Conservation (phyloP, 176 grass and related monocot genomes). For the Phragmites australis region DNA sequence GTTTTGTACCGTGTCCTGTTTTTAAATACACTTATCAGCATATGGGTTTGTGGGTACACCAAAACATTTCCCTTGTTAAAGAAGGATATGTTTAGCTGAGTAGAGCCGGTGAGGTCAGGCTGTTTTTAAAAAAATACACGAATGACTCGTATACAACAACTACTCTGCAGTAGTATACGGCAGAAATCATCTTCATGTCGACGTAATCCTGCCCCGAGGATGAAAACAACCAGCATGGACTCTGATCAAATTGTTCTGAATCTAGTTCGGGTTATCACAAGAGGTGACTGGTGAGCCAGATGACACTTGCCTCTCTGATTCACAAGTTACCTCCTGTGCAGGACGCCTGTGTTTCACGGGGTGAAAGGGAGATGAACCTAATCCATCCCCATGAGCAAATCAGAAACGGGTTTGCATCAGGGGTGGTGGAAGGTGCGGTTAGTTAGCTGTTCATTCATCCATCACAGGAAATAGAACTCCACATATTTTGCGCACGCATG, state of each 20-base stretch:
- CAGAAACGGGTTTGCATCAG: slow-evolving; percentile 29
- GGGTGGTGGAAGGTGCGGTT: slow-evolving; percentile 29
- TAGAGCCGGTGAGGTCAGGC: slow-evolving; percentile 41
- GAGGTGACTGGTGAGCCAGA: neutral
- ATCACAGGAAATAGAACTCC: too few relatives aligned
- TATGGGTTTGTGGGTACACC: slow-evolving; percentile 34
- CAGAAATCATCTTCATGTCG: slow-evolving; percentile 17
- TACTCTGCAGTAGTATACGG: slow-evolving; percentile 7
- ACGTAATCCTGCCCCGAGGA: slow-evolving; percentile 10
- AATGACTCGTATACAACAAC: slow-evolving; percentile 36
- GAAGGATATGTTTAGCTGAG: slow-evolving; percentile 5
- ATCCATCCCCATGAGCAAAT: slow-evolving; percentile 11
- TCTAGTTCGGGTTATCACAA: neutral
- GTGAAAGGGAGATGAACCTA: slow-evolving; percentile 31
- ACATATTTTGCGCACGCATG: too few relatives aligned
- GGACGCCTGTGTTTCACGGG: slow-evolving; percentile 23
- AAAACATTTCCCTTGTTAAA: slow-evolving; percentile 43
- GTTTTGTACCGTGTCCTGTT: slow-evolving; percentile 37
- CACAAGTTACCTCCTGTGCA: neutral
- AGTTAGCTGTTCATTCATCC: slow-evolving; percentile 46
- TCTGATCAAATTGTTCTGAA: neutral
- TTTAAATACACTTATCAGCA: slow-evolving; percentile 10
- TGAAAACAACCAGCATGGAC: neutral
- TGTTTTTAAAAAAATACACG: neutral
- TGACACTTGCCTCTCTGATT: neutral